A percentile compares a stretch with the other conserved stretches of the same genome.
Evolutionary conservation across 108 stramenopile species (phyloP).

Genomic region (Hondaea fermentalgiana): DNA sequence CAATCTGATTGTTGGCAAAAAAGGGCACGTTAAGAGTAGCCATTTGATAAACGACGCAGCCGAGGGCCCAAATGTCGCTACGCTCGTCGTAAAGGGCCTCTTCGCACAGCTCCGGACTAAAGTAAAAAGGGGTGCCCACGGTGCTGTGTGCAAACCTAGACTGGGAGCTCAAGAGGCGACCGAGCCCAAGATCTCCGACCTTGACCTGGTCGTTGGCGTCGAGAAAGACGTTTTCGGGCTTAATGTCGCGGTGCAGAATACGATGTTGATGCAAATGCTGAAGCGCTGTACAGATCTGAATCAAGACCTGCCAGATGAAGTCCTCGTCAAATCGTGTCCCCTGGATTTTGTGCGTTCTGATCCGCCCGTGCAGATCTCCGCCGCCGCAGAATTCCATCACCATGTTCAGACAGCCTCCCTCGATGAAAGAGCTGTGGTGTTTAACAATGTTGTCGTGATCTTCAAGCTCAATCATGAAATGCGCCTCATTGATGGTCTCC

Average conservation of each 20-base stretch:
- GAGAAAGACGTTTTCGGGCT: constrained; percentile 17
- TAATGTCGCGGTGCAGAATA: constrained; percentile 14
- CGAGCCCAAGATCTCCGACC: constrained; percentile 19
- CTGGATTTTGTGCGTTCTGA: not conserved
- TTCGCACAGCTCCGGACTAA: constrained; percentile 40
- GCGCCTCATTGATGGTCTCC: not conserved
- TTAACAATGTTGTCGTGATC: constrained; percentile 10
- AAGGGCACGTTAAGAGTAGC: constrained; percentile 44
- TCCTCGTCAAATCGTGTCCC: not conserved
- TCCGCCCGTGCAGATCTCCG: not conserved
- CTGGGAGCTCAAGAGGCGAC: not conserved
- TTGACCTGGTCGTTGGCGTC: not conserved
- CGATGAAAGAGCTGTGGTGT: not conserved
- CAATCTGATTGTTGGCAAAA: constrained; percentile 43
- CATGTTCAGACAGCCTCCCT: not conserved
- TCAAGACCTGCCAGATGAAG: not conserved
- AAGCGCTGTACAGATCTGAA: not conserved
- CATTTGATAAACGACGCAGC: constrained; percentile 38
- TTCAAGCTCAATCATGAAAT: not conserved
- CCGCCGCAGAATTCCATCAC: not conserved
- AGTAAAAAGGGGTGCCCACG: constrained; percentile 10
- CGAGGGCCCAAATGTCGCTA: constrained; percentile 48
- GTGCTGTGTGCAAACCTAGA: not conserved
- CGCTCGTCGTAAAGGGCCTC: constrained; percentile 50
- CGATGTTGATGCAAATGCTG: not conserved